Base-by-base conservation (phyloP, 225 moss, liverwort and hornwort genomes). In the Bryoerythrophyllum caledonicum region DNA sequence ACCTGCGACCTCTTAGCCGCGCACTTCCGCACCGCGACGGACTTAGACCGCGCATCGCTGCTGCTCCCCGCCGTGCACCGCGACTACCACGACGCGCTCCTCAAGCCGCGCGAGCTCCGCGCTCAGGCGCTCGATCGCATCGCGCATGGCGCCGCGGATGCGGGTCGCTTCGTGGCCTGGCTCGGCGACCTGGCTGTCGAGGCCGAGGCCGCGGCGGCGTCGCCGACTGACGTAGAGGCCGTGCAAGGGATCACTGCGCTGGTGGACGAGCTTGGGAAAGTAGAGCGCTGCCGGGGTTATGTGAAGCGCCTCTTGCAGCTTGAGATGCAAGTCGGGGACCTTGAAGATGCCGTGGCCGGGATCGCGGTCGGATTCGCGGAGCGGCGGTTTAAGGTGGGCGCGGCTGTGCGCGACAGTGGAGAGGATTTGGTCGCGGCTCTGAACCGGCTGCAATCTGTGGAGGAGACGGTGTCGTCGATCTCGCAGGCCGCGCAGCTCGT, bases 261-360 rank as follows among this genome's bases (percentile, higher is more conserved):
- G 65, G 91, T 94, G 5, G 83, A 76, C 19, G 92, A 96, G 71
- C 85, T 96, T 67, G 84, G 87, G n/a, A 80, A 86, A 71, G 92
- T 94, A 43, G 92, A 92, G 82, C 78, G 75, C 54, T 90, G 90
- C 62, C 82, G 90, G 63, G 65, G 76, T 60, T 94, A 96, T 34
- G 90, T 89, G 2, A 90, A 91, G 73, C 89, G 82, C 59, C 91
- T 89, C 54, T 77, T 93, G 76, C 91, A 85, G 41, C 60, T 95
- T 72, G 95, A 95, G 88, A 93, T 87, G 74, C 72, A 83, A 73
- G 88, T 95, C 2, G 99, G 99, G 30, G 93, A 92, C 41, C 76
- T 99, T 79, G 99, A 99, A 67, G 89, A 93, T 46, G 81, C 86
- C 20, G 90, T 93, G 20, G 88, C 81, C 16, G 55, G 76, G 8